These are phyloP conservation scores for Sugiyamaella marilandica DNA, from an alignment of 805 yeast species.

Conservation along the genomic window DNA sequence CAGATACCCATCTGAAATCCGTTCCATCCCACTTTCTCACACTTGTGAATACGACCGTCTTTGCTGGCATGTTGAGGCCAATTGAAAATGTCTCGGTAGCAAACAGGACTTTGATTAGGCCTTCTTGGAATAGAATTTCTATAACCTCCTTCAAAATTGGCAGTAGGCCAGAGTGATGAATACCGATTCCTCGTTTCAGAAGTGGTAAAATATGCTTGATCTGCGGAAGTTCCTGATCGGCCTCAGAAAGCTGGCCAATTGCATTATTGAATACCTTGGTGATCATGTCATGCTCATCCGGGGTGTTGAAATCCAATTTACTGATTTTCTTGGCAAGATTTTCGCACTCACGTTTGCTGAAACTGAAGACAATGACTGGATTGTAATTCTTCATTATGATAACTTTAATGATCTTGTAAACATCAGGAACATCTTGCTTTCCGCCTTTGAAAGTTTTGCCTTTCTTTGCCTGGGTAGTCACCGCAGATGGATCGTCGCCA, in stretches of 20 bases:
- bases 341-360: constrained; percentile 95
- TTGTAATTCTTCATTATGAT: constrained; percentile 94
- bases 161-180: constrained; percentile 93
- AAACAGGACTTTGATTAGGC: constrained; percentile 85
- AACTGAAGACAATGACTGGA: constrained; percentile 98
- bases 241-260: constrained; percentile 77
- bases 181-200: constrained; percentile 92
- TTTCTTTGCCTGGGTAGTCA: constrained; percentile 58
- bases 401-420: constrained; percentile 95
- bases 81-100: constrained; percentile 98
- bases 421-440: constrained; percentile 81
- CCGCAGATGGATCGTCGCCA: constrained; percentile 78
- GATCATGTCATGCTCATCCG: constrained; percentile 88
- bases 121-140: constrained; percentile 95
- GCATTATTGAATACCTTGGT: constrained; percentile 90
- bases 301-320: constrained; percentile 87
- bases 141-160: constrained; percentile 93
- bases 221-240: constrained; percentile 90
- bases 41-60: constrained; percentile 95
- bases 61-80: constrained; percentile 99
- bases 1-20: constrained; percentile 98
- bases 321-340: constrained; percentile 91
- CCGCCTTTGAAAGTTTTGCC: constrained; percentile 89
- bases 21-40: constrained; percentile 98
- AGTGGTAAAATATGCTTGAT: constrained; percentile 87